Conservation (phyloP, 352 stramenopile genomes). For the Nothophytophthora sp. region DNA sequence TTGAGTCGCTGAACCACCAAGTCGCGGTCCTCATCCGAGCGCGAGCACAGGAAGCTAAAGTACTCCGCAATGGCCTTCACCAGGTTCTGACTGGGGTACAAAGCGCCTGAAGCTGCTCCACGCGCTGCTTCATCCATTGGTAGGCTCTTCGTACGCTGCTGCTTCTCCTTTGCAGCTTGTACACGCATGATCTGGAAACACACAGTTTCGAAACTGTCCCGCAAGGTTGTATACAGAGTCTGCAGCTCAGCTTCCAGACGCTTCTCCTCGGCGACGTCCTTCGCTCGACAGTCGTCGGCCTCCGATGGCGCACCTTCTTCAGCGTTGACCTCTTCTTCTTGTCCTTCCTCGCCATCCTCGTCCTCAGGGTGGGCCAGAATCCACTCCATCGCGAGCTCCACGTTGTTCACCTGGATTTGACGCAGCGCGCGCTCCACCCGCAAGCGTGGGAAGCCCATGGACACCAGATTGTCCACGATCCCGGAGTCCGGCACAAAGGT, state of each 20-base stretch:
- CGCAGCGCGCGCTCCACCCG: slow-evolving; percentile 92
- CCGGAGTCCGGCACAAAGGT: slow-evolving; percentile 90
- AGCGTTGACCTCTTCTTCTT: slow-evolving; percentile 23
- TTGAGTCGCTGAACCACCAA: slow-evolving; percentile 58
- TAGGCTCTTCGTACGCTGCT: slow-evolving; percentile 1
- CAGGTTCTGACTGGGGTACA: slow-evolving; percentile 49
- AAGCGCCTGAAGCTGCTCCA: slow-evolving; percentile 4
- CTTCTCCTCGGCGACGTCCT: slow-evolving; percentile 33
- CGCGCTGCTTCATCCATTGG: not conserved
- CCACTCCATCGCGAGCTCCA: slow-evolving; percentile 98
- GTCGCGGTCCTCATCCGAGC: slow-evolving; percentile 57
- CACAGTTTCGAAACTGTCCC: slow-evolving; percentile 58
- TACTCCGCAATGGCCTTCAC: slow-evolving; percentile 70
- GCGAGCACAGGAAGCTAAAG: slow-evolving; percentile 56
- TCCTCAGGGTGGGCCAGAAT: slow-evolving; percentile 91
- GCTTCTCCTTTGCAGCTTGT: slow-evolving; percentile 31
- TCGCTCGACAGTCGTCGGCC: slow-evolving; percentile 6
- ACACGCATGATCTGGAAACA: slow-evolving; percentile 69
- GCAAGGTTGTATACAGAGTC: slow-evolving; percentile 47
- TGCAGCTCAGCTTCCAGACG: slow-evolving; percentile 51
- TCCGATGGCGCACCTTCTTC: slow-evolving; percentile 15
- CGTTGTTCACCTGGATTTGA: slow-evolving; percentile 87
- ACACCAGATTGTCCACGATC: slow-evolving; percentile 91
- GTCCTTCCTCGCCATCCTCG: slow-evolving; percentile 31
- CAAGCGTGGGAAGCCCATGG: slow-evolving; percentile 95